Percentiles rank a stretch among this genome's conserved stretches.
These are phyloP conservation scores for Pythium aphanidermatum DNA, from an alignment of 352 stramenopile genomes.

Conservation along the genomic window DNA sequence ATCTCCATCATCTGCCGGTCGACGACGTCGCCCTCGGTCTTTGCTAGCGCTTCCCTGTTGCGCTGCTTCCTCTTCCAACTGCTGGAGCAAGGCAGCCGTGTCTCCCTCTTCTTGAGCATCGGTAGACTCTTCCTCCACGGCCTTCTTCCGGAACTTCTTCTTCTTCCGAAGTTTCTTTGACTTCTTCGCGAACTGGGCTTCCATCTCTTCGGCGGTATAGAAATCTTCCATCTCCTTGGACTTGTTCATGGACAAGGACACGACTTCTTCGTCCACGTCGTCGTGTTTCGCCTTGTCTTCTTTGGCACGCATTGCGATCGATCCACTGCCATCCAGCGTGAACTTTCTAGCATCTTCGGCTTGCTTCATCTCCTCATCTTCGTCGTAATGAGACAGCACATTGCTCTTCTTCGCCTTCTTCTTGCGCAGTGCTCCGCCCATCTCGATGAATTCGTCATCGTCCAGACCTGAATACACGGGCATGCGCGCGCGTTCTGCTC, in stretches of 20 bases:
- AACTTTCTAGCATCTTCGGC: constrained; percentile 45
- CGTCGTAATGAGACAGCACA: constrained; percentile 87
- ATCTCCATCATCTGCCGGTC: constrained; percentile 23
- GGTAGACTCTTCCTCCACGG: constrained; percentile 25
- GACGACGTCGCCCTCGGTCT: constrained; percentile 58
- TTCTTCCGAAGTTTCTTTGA: constrained; percentile 69
- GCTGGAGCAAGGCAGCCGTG: constrained; percentile 35
- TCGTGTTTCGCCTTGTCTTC: constrained; percentile 5
- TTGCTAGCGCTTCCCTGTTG: constrained; percentile 19
- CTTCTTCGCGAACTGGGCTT: constrained; percentile 79
- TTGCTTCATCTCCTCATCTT: constrained; percentile 57
- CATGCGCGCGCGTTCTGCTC: constrained; percentile 38
- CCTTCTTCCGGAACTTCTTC: constrained; percentile 49
- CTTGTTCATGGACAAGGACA: constrained; percentile 57
- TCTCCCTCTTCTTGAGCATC: constrained; percentile 18
- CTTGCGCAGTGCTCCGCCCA: constrained; percentile 31
- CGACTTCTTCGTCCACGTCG: constrained; percentile 34
- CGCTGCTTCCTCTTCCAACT: constrained; percentile 59
- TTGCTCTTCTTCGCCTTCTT: constrained; percentile 31
- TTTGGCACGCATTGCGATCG: neutral
- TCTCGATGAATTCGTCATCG: constrained; percentile 95
- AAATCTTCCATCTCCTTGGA: constrained; percentile 61
- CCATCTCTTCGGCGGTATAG: constrained; percentile 82
- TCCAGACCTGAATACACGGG: constrained; percentile 93
- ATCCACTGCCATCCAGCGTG: constrained; percentile 39